Conservation (phyloP, 2,329 filamentous ascomycete species). For the Trichophyton verrucosum region DNA sequence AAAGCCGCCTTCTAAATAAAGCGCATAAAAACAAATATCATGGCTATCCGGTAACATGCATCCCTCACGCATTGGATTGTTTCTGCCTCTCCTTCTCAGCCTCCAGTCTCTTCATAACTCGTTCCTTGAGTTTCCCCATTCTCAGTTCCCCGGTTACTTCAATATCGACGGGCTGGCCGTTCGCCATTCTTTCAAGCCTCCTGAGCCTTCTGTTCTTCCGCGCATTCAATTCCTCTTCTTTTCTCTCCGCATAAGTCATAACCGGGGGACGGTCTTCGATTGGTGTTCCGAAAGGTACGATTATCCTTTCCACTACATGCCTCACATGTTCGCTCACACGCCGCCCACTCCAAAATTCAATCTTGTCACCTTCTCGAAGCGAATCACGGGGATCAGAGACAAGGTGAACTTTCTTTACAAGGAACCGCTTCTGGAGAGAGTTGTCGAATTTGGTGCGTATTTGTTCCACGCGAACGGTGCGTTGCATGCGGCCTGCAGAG, state of each 20-base stretch:
- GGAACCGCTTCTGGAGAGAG: constrained; percentile 28
- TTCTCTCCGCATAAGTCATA: constrained; percentile 24
- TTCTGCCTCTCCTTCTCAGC: constrained; percentile 4
- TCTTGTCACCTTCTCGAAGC: constrained; percentile 32
- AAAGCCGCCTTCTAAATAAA: neutral
- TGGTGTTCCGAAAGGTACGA: constrained; percentile 28
- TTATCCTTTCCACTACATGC: constrained; percentile 33
- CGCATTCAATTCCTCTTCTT: constrained; percentile 23
- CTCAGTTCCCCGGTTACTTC: constrained; percentile 14
- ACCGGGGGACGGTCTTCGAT: constrained; percentile 29
- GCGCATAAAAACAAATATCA: neutral
- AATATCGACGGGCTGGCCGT: constrained; percentile 8
- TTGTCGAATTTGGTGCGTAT: constrained; percentile 26
- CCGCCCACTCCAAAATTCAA: constrained; percentile 32
- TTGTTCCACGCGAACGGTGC: constrained; percentile 29
- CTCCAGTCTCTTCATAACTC: constrained; percentile 21
- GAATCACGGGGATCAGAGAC: constrained; percentile 32
- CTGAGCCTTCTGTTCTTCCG: constrained; percentile 20
- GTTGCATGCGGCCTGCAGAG: constrained; percentile 31
- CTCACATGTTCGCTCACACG: constrained; percentile 28
- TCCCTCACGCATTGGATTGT: neutral
- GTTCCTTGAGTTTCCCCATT: constrained; percentile 20
- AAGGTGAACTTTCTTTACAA: constrained; percentile 22
- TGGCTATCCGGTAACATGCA: neutral
- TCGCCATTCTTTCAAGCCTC: constrained; percentile 16